A percentile compares a stretch with the other conserved stretches of the same genome.
phyloP scores from a whole-genome alignment of 768 basidiomycete species.

The Kwoniella mangroviensis region DNA sequence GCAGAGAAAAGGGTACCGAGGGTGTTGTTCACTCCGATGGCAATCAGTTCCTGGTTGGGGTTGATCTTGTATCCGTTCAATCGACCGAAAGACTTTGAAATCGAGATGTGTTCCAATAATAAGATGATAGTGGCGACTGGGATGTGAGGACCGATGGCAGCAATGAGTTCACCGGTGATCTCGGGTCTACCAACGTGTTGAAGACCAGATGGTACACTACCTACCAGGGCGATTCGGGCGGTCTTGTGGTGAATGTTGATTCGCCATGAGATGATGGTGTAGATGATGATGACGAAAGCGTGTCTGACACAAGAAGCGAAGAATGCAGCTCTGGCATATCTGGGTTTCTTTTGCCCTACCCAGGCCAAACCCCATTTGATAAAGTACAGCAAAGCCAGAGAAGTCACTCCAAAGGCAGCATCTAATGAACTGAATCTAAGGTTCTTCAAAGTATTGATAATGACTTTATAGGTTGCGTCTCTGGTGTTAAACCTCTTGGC shows the following conservation, averaged over 20 bases:
- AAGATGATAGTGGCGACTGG: slow-evolving; percentile 63
- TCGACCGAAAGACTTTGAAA: slow-evolving; percentile 92
- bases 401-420: slow-evolving; percentile 86
- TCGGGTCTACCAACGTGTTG: slow-evolving; percentile 62
- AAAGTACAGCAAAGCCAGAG: slow-evolving; percentile 63
- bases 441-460: slow-evolving; percentile 90
- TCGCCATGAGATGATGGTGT: slow-evolving; percentile 82
- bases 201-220: slow-evolving; percentile 78
- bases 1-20: slow-evolving; percentile 86
- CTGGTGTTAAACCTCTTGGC: slow-evolving; percentile 79
- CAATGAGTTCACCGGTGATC: slow-evolving; percentile 64
- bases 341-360: slow-evolving; percentile 44
- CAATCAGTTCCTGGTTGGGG: slow-evolving; percentile 92
- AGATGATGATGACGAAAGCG: slow-evolving; percentile 68
- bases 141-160: slow-evolving; percentile 73
- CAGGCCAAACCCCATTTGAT: slow-evolving; percentile 55
- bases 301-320: slow-evolving; percentile 63
- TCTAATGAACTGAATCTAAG: slow-evolving; percentile 71
- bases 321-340: slow-evolving; percentile 64
- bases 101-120: slow-evolving; percentile 93
- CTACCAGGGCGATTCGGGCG: slow-evolving; percentile 82
- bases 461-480: slow-evolving; percentile 79
- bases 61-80: slow-evolving; percentile 85
- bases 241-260: slow-evolving; percentile 71
- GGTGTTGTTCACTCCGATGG: slow-evolving; percentile 95